Evolutionary conservation across 2,329 filamentous ascomycete species (phyloP).

Genomic region (Pyrenophora seminiperda): DNA sequence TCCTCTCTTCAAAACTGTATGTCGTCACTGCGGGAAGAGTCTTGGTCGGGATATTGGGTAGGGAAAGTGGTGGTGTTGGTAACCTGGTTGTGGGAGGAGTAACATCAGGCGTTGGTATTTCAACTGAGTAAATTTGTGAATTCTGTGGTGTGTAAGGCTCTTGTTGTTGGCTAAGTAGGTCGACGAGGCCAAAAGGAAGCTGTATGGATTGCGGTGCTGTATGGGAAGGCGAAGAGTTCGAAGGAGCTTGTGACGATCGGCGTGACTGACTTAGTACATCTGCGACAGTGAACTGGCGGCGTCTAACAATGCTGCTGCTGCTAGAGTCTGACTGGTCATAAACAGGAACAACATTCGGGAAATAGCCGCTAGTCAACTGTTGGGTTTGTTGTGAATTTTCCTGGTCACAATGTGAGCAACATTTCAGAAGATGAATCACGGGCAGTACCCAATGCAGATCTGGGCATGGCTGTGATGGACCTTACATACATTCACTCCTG

Average conservation of each 20-base stretch:
- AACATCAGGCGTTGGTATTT: constrained; percentile 31
- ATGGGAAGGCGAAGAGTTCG: background rate
- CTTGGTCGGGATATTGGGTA: constrained; percentile 35
- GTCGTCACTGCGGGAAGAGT: constrained; percentile 52
- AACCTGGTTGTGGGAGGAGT: constrained; percentile 36
- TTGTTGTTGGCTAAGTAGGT: constrained; percentile 30
- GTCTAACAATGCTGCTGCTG: constrained; percentile 17
- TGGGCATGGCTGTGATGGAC: background rate
- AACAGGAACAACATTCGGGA: constrained; percentile 15
- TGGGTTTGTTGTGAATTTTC: constrained; percentile 4
- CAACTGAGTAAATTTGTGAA: constrained; percentile 29
- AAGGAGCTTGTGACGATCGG: constrained; percentile 3
- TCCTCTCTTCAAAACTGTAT: constrained; percentile 67
- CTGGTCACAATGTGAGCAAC: background rate
- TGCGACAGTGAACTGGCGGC: constrained; percentile 21
- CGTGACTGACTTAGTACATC: constrained; percentile 30
- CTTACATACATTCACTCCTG: background rate
- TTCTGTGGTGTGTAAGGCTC: constrained; percentile 18
- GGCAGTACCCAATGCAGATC: background rate
- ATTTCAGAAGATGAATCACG: background rate
- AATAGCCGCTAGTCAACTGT: constrained; percentile 19
- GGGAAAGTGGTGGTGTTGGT: constrained; percentile 26
- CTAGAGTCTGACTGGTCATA: constrained; percentile 8
- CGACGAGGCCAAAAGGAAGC: constrained; percentile 41
- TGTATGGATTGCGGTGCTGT: constrained; percentile 5